A percentile compares a stretch with the other conserved stretches of the same genome.
Evolutionary conservation across 305 asterid genomes (phyloP).

Genomic region (Fraxinus sp.): DNA sequence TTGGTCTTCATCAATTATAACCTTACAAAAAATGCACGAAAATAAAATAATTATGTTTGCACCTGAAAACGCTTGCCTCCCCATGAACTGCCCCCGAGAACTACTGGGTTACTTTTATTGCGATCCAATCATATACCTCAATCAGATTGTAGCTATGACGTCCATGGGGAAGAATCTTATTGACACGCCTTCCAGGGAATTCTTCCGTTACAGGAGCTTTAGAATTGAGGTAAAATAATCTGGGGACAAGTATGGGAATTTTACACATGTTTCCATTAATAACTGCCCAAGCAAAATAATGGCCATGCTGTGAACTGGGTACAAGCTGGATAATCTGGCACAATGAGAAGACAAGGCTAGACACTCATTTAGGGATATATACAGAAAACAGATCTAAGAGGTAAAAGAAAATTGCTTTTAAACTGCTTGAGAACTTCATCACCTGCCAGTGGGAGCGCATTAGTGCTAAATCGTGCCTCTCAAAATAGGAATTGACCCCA

Average conservation of each 20-base stretch:
- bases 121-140: constrained; percentile 53
- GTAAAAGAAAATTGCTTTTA: constrained; percentile 15
- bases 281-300: constrained; percentile 88
- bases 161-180: constrained; percentile 95
- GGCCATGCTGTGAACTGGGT: constrained; percentile 72
- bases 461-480: constrained; percentile 78
- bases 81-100: constrained; percentile 16
- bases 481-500: constrained; percentile 78
- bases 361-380: constrained; percentile 22
- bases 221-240: constrained; percentile 90
- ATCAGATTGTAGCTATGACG: constrained; percentile 76
- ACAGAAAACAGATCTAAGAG: constrained; percentile 14
- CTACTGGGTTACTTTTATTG: constrained; percentile 20
- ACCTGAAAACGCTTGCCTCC: constrained; percentile 14
- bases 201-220: constrained; percentile 96
- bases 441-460: constrained; percentile 96
- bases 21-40: constrained; percentile 42
- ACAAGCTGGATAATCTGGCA: constrained; percentile 84
- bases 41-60: constrained; percentile 20
- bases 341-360: constrained; percentile 26
- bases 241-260: constrained; percentile 70
- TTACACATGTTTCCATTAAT: constrained; percentile 85
- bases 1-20: constrained; percentile 83
- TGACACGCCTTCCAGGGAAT: constrained; percentile 92
- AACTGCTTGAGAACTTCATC: constrained; percentile 30